Base-by-base conservation (phyloP, 1,139 yeast species). In the Ogataea hybrid region DNA sequence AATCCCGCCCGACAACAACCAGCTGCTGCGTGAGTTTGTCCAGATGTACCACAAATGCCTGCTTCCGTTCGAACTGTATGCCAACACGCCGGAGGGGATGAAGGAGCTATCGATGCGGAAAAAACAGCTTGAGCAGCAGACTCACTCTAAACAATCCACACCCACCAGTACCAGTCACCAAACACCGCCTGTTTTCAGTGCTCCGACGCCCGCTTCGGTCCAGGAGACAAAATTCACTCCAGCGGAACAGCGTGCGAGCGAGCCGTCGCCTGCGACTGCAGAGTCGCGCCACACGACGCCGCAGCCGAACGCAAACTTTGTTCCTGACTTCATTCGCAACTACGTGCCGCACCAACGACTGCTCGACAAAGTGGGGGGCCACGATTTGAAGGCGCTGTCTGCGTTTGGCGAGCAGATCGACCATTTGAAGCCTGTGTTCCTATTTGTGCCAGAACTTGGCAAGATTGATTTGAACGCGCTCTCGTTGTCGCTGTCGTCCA, bases 401-500 rank as follows among this genome's bases (percentile, higher is more conserved):
- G 77, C 76, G 16, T 65, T 85, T 25, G 96, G 95, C 2, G 81
- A 81, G 43, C 95, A 89, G 56, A 74, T 87, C 34, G 96, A 89
- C 52, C 76, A 80, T 15, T 71, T 87, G 41, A 83, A 84, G 49
- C 96, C 97, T 0, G 90, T 85, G 2, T 90, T 84, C 54, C 72
- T 94, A 32, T 83, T 85, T 64, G 89, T 95, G 7, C 95, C 95
- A 1, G 98, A 92, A 59, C 68, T 89, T 39, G 97, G 97, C 1
- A 70, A 83, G 1, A 74, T 90, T 17, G 89, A 86, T 58, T 62
- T 92, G 22, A 92, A 84, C 50, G 92, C 96, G 0, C 64, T 92
- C 42, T 77, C 84, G 1, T 81, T 88, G 84, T 75, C 89, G 3
- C 65, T 92, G 48, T 78, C 79, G 37, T 82, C 88, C 22, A 67